Percentiles rank a stretch among this genome's conserved stretches.
Conservation (phyloP, 345 rosid species). For the Brassica cretica region DNA sequence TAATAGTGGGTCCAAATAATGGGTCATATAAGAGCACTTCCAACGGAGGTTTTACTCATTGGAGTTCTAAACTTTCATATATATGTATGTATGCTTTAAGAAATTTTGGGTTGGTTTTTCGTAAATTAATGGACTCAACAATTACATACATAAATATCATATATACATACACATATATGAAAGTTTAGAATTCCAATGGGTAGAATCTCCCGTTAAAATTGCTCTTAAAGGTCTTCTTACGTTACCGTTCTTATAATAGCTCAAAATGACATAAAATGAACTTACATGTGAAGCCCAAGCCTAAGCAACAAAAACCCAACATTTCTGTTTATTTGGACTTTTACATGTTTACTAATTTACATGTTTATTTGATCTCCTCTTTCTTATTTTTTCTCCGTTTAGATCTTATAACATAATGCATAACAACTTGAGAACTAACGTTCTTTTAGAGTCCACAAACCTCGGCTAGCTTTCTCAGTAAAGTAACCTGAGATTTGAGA, state of each 20-base stretch:
- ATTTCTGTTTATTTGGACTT: not conserved
- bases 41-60: too few species aligned
- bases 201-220: too few species aligned
- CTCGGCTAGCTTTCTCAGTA: slow-evolving; percentile 44
- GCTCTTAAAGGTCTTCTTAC: not conserved
- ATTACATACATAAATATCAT: too few species aligned
- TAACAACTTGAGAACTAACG: slow-evolving; percentile 27
- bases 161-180: too few species aligned
- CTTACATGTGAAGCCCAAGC: slow-evolving; percentile 6
- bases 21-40: not conserved
- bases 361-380: not conserved
- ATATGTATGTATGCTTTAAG: too few species aligned
- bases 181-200: too few species aligned
- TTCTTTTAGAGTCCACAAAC: slow-evolving; percentile 39
- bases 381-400: not conserved
- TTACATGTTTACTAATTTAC: not conserved
- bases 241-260: not conserved
- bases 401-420: slow-evolving; percentile 15
- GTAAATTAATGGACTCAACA: too few species aligned
- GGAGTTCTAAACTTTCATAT: too few species aligned
- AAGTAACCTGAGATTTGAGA: slow-evolving; percentile 47
- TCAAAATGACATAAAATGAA: not conserved
- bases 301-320: not conserved
- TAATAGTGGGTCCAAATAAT: not conserved
- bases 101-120: too few species aligned